Evolutionary conservation across 768 basidiomycete genomes (phyloP).

Genomic region (Roridomyces roridus): DNA sequence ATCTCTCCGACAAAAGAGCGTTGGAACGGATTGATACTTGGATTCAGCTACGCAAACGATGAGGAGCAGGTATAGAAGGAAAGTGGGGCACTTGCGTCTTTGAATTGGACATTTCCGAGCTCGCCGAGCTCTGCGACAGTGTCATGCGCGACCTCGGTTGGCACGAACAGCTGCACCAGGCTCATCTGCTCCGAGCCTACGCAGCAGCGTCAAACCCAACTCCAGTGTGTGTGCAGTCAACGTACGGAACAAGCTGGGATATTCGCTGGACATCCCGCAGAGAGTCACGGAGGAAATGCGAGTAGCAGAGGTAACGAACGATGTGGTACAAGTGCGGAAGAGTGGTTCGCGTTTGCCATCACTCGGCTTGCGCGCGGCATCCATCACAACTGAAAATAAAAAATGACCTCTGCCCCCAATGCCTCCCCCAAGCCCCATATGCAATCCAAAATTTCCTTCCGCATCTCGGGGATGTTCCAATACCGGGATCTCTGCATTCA

Average conservation of each 20-base stretch:
- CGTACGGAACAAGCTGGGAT: conserved; percentile 86
- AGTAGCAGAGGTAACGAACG: conserved; percentile 1
- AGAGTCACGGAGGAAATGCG: not conserved
- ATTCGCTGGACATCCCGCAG: conserved; percentile 73
- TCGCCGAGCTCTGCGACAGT: conserved; percentile 95
- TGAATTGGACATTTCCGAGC: conserved; percentile 95
- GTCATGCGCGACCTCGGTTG: conserved; percentile 96
- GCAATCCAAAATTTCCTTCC: conserved; percentile 46
- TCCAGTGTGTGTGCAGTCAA: conserved; percentile 18
- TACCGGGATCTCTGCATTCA: conserved; percentile 27
- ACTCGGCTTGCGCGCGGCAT: no score
- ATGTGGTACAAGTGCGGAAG: conserved; percentile 10
- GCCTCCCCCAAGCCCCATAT: conserved; percentile 50
- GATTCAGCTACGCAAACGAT: conserved; percentile 73
- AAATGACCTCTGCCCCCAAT: conserved; percentile 43
- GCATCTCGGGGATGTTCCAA: conserved; percentile 37
- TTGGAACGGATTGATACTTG: conserved; percentile 95
- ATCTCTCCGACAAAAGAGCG: conserved; percentile 97
- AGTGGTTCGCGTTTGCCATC: no score
- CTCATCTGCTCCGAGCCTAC: conserved; percentile 98
- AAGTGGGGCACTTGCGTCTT: conserved; percentile 70
- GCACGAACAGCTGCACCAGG: conserved; percentile 95
- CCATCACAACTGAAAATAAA: conserved; percentile 13
- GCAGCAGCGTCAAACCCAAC: conserved; percentile 17
- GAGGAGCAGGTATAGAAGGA: conserved; percentile 1